These are phyloP conservation scores for Catharanthus roseus DNA, from an alignment of 257 asterid genomes.

Conservation along the genomic window DNA sequence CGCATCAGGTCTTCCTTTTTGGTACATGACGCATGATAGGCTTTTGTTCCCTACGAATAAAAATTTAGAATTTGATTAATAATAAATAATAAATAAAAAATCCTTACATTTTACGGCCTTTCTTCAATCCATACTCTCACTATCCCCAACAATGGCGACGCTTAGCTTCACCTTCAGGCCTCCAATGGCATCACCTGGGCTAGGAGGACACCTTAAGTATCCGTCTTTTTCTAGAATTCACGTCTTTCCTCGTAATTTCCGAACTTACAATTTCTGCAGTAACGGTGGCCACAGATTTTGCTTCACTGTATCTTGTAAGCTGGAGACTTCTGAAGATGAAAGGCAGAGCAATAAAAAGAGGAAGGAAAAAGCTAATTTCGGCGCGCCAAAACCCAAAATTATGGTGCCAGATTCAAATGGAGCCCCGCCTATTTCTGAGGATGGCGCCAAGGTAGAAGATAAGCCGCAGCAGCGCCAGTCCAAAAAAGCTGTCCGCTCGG, in stretches of 20 bases:
- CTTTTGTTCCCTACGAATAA: no score
- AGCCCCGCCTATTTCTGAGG: conserved; percentile 51
- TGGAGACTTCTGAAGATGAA: conserved; percentile 35
- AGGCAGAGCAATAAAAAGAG: conserved; percentile 26
- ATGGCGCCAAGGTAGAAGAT: conserved; percentile 28
- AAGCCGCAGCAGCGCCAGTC: conserved; percentile 17
- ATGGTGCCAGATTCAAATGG: conserved; percentile 58
- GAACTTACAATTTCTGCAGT: conserved; percentile 21
- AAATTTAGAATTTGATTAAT: no score
- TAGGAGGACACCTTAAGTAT: background rate
- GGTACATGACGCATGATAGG: no score
- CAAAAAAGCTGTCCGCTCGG: conserved; percentile 27
- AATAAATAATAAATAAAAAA: no score
- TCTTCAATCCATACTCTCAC: background rate
- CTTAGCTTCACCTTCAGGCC: conserved; percentile 14
- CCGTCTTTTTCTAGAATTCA: conserved; percentile 5
- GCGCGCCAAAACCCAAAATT: conserved; percentile 24
- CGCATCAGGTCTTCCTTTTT: no score
- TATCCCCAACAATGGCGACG: conserved; percentile 18
- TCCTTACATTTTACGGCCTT: background rate
- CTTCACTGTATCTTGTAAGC: conserved; percentile 34
- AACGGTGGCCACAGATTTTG: conserved; percentile 24
- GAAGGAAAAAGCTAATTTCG: background rate
- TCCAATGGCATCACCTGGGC: background rate
- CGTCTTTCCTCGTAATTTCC: conserved; percentile 21